Percentiles rank a stretch among this genome's conserved stretches.
Evolutionary conservation across 306 rosid species (phyloP).

Genomic region (Lagenaria siceraria): DNA sequence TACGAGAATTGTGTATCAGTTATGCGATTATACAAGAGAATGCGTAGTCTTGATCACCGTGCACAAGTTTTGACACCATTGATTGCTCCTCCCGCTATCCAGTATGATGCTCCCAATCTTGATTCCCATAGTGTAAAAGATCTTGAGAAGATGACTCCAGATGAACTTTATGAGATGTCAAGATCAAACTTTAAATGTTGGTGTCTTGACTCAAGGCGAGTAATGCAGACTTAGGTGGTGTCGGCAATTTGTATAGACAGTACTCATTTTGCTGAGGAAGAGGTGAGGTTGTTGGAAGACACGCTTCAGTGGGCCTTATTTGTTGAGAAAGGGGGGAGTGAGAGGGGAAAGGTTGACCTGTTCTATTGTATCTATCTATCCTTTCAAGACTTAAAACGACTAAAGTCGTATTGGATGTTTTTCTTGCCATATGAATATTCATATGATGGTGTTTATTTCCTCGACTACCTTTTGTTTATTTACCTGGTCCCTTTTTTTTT

Average conservation of each 20-base stretch:
- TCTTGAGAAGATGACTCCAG: slow-evolving; percentile 39
- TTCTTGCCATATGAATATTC: too few species aligned
- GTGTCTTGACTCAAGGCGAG: slow-evolving; percentile 54
- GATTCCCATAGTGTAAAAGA: slow-evolving; percentile 30
- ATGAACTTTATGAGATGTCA: slow-evolving; percentile 52
- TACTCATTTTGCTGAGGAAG: too few species aligned
- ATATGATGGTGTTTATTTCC: too few species aligned
- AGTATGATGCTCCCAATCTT: neutral
- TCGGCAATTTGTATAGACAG: neutral
- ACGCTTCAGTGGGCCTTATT: neutral
- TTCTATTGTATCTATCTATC: too few species aligned
- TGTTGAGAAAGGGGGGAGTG: neutral
- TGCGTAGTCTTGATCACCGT: slow-evolving; percentile 35
- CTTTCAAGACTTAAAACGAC: too few species aligned
- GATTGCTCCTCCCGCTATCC: neutral
- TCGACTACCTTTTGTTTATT: too few species aligned
- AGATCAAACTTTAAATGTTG: slow-evolving; percentile 55
- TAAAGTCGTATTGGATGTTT: too few species aligned
- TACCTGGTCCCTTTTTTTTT: too few species aligned
- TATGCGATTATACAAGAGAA: slow-evolving; percentile 70
- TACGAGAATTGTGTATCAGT: slow-evolving; percentile 59
- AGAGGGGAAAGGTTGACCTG: too few species aligned
- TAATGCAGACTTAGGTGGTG: neutral
- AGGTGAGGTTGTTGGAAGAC: too few species aligned
- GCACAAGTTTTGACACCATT: slow-evolving; percentile 16